A percentile compares a stretch with the other conserved stretches of the same genome.
Conservation (phyloP, 2,329 filamentous ascomycete species). For the Hypoxylon sp. region DNA sequence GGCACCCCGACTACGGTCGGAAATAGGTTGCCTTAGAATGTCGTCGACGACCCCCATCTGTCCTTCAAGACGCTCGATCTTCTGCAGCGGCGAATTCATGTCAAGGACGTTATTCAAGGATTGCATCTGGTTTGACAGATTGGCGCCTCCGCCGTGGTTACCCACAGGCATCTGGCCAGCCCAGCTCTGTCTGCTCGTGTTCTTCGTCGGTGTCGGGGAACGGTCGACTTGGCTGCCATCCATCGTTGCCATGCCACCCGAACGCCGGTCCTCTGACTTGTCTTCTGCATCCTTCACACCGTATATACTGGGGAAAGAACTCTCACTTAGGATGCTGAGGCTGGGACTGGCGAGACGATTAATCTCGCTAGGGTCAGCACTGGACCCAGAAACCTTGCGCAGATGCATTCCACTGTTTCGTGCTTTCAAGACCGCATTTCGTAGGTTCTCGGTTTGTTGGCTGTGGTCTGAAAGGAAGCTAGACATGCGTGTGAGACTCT, state of each 20-base stretch:
- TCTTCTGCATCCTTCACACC: slow-evolving; percentile 55
- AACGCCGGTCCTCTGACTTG: slow-evolving; percentile 29
- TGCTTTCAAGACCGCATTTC: slow-evolving; percentile 69
- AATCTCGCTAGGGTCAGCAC: slow-evolving; percentile 54
- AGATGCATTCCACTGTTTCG: slow-evolving; percentile 65
- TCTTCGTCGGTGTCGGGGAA: slow-evolving; percentile 41
- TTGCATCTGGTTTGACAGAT: slow-evolving; percentile 56
- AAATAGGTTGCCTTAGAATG: slow-evolving; percentile 49
- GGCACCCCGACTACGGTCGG: slow-evolving; percentile 42
- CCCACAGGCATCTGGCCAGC: slow-evolving; percentile 46
- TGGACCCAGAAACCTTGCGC: slow-evolving; percentile 61
- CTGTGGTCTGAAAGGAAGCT: slow-evolving; percentile 73
- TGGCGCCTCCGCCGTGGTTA: slow-evolving; percentile 52
- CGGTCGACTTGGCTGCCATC: slow-evolving; percentile 46
- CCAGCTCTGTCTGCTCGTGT: slow-evolving; percentile 39
- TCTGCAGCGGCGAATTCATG: slow-evolving; percentile 63
- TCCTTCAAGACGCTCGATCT: slow-evolving; percentile 61
- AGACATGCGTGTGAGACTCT: slow-evolving; percentile 68
- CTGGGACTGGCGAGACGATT: slow-evolving; percentile 67
- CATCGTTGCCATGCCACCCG: slow-evolving; percentile 42
- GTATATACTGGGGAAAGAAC: slow-evolving; percentile 75
- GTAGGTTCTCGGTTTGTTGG: slow-evolving; percentile 71
- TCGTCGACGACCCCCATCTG: slow-evolving; percentile 50
- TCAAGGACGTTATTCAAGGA: slow-evolving; percentile 63
- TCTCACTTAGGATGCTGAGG: slow-evolving; percentile 75